These are phyloP conservation scores for Scheffersomyces coipomensis DNA, from an alignment of 805 yeast genomes.

Conservation along the genomic window DNA sequence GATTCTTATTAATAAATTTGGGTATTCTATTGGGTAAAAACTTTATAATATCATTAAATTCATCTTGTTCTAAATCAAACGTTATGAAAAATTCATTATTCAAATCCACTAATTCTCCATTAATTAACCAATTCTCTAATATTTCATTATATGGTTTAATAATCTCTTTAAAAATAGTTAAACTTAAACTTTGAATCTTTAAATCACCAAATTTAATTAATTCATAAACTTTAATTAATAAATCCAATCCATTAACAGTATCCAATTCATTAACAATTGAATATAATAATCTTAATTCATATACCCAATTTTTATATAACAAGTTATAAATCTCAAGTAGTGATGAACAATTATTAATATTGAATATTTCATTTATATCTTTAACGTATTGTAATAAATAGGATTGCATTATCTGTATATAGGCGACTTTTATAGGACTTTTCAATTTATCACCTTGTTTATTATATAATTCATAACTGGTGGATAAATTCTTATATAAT, in stretches of 20 bases:
- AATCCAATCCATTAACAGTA: conserved; percentile 43
- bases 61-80: conserved; percentile 25
- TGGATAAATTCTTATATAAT: conserved; percentile 49
- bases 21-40: conserved; percentile 42
- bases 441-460: conserved; percentile 21
- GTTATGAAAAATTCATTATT: conserved; percentile 62
- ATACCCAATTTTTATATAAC: conserved; percentile 48
- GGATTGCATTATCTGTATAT: conserved; percentile 47
- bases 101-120: conserved; percentile 59
- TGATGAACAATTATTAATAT: conserved; percentile 13
- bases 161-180: conserved; percentile 42
- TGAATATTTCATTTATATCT: conserved; percentile 34
- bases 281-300: conserved; percentile 57
- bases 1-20: conserved; percentile 27
- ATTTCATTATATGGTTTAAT: conserved; percentile 60
- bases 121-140: conserved; percentile 63
- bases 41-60: conserved; percentile 33
- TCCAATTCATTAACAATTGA: conserved; percentile 37
- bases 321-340: conserved; percentile 36
- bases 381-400: conserved; percentile 33
- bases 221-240: conserved; percentile 51
- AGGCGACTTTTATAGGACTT: conserved; percentile 64
- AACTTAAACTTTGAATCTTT: conserved; percentile 43
- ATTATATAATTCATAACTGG: conserved; percentile 21
- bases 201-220: conserved; percentile 65